Base-by-base conservation (phyloP, 805 yeast genomes). In the Candida golubevii region DNA sequence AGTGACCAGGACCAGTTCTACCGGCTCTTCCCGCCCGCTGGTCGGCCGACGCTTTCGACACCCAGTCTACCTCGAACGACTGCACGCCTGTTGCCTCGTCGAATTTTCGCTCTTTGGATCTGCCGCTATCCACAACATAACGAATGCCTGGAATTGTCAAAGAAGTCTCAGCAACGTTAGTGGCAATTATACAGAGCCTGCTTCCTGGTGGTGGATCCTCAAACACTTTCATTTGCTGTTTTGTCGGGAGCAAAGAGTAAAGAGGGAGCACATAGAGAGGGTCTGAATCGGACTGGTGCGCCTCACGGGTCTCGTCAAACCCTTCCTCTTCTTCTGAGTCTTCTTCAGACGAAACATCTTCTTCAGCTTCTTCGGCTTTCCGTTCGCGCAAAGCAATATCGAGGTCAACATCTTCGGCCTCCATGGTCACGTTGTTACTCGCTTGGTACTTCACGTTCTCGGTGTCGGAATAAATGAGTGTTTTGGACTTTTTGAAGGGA, bases 11-110 rank as follows among this genome's bases (percentile, higher is more conserved):
- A 0, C 98, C 99, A 0, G 97, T 90, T 75, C 98, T 83, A 61
- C 97, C 98, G 40, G 98, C 98, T 72, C 98, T 82, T 60, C 98
- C 98, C 14, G 95, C 69, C 69, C 99, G 78, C 71, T 93, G 99
- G 53, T 81, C 93, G 0, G 98, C 91, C 47, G 96, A 85, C 1
- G 99, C 99, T 57, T 93, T 89, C 38, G 96, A 85, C 4, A 90
- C 74, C 97, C 97, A 93, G 44, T 80, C 85, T 39, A 93, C 75
- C 58, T 87, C 93, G 65, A 85, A 95, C 47, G 95, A 85, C 65
- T 91, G 98, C 30, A 93, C 95, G 3, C 96, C 95, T 10, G 88
- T 86, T 28, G 80, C 82, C 51, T 85, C 85, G 51, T 90, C 85
- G 58, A 71, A 88, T 49, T 79, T 80, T 42, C 97, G 76, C 60